Percentiles rank a stretch among this genome's conserved stretches.
Conservation (phyloP, 2,329 filamentous ascomycete species). For the Ophiostoma perfectum region DNA sequence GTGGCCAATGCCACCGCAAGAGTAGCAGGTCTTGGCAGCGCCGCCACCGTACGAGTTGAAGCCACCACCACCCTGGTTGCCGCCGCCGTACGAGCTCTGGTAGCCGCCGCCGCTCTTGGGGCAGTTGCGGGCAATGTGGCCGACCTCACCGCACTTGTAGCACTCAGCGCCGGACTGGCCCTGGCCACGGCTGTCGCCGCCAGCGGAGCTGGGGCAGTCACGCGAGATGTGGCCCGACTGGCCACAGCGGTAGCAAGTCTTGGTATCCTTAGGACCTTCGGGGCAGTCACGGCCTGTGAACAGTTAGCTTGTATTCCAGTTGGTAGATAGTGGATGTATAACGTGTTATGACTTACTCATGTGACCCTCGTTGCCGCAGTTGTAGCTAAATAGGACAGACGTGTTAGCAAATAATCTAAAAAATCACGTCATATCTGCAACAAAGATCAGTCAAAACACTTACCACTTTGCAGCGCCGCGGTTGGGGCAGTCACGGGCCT, state of each 20-base stretch:
- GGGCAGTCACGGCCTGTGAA: constrained; percentile 71
- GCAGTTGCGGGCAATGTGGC: constrained; percentile 94
- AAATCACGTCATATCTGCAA: neutral
- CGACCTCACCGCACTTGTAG: constrained; percentile 97
- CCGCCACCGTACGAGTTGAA: constrained; percentile 31
- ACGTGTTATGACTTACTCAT: constrained; percentile 51
- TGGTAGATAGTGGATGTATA: constrained; percentile 1
- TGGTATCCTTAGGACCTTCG: constrained; percentile 78
- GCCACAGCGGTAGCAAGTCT: constrained; percentile 73
- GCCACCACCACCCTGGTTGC: constrained; percentile 41
- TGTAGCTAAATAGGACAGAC: constrained; percentile 54
- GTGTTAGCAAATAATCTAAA: neutral
- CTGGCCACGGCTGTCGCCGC: constrained; percentile 31
- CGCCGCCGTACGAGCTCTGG: constrained; percentile 42
- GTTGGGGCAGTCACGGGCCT: constrained; percentile 83
- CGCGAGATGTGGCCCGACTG: constrained; percentile 86
- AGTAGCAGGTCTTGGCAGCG: constrained; percentile 81
- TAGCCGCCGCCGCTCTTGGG: constrained; percentile 53
- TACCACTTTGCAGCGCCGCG: constrained; percentile 78
- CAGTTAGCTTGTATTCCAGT: constrained; percentile 24
- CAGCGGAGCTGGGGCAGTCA: constrained; percentile 62
- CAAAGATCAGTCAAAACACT: constrained; percentile 31
- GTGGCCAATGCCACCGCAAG: constrained; percentile 93
- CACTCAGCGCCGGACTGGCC: constrained; percentile 61
- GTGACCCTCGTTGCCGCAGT: constrained; percentile 76